These are phyloP conservation scores for Metschnikowia chrysomelidarum DNA, from an alignment of 805 yeast genomes.

Conservation along the genomic window DNA sequence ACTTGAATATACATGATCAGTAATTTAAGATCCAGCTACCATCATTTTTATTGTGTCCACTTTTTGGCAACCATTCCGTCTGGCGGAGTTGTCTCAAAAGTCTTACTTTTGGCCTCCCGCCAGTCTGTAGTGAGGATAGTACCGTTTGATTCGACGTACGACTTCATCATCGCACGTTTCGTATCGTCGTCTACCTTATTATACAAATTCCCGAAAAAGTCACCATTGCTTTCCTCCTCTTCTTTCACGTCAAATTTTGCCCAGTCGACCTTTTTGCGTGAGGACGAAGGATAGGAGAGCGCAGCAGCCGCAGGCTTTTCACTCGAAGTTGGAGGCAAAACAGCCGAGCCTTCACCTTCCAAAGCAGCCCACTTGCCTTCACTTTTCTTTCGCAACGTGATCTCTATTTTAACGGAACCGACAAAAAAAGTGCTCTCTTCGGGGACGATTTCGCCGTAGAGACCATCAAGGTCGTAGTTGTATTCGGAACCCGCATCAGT, in stretches of 20 bases:
- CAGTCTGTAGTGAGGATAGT: constrained; percentile 92
- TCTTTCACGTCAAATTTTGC: constrained; percentile 46
- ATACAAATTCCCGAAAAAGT: constrained; percentile 74
- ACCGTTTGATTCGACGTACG: constrained; percentile 90
- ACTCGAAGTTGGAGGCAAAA: background rate
- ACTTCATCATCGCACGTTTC: constrained; percentile 93
- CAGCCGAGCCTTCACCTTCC: constrained; percentile 29
- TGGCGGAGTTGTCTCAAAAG: constrained; percentile 70
- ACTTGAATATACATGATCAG: no score
- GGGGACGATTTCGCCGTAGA: constrained; percentile 51
- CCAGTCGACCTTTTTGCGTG: constrained; percentile 70
- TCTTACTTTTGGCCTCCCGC: constrained; percentile 73
- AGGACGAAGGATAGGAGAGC: constrained; percentile 58
- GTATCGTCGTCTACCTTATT: constrained; percentile 84
- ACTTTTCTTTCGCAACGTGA: constrained; percentile 50
- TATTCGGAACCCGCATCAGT: constrained; percentile 53
- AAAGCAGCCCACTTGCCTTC: constrained; percentile 54
- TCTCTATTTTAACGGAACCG: constrained; percentile 72
- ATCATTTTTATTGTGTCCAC: constrained; percentile 34
- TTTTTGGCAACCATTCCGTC: constrained; percentile 63
- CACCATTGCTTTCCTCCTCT: constrained; percentile 44
- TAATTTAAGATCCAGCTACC: no score
- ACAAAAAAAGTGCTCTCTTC: constrained; percentile 46
- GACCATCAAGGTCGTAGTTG: constrained; percentile 52
- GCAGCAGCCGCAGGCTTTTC: constrained; percentile 10